A percentile compares a stretch with the other conserved stretches of the same genome.
Evolutionary conservation across 805 yeast species (phyloP).

Genomic region (Candida loeiensis): DNA sequence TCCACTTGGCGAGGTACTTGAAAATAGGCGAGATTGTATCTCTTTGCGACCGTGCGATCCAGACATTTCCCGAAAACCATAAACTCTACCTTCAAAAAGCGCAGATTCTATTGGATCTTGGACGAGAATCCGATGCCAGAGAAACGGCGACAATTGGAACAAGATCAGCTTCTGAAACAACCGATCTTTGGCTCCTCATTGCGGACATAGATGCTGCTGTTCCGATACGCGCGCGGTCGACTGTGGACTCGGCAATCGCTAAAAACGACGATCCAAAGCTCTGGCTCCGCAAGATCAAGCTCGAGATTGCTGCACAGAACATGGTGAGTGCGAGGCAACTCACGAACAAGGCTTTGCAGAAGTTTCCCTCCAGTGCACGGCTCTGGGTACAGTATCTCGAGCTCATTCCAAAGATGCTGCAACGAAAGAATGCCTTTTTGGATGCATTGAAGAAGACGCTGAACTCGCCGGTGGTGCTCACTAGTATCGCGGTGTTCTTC

Average conservation of each 20-base stretch:
- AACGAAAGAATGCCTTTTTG: conserved; percentile 54
- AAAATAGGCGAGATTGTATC: conserved; percentile 11
- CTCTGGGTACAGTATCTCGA: conserved; percentile 66
- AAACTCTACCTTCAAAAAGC: conserved; percentile 63
- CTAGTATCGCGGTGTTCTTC: conserved; percentile 64
- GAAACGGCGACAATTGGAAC: conserved; percentile 49
- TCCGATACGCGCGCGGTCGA: conserved; percentile 62
- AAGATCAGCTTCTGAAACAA: conserved; percentile 40
- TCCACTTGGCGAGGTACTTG: conserved; percentile 46
- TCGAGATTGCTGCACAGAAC: conserved; percentile 55
- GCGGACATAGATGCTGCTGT: conserved; percentile 39
- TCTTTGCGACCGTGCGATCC: conserved; percentile 46
- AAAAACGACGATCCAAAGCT: conserved; percentile 46
- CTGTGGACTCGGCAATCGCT: conserved; percentile 62
- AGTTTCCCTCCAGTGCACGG: conserved; percentile 53
- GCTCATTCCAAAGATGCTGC: conserved; percentile 44
- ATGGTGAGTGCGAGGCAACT: conserved; percentile 49
- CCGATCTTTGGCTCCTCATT: conserved; percentile 52
- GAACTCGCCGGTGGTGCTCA: conserved; percentile 55
- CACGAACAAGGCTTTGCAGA: conserved; percentile 55
- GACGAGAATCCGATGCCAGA: conserved; percentile 39
- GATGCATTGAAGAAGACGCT: conserved; percentile 69
- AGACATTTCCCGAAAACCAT: conserved; percentile 43
- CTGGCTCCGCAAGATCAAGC: conserved; percentile 53
- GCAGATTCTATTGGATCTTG: conserved; percentile 43